Evolutionary conservation across 345 rosid species (phyloP).

Genomic region (Populus deltoides): DNA sequence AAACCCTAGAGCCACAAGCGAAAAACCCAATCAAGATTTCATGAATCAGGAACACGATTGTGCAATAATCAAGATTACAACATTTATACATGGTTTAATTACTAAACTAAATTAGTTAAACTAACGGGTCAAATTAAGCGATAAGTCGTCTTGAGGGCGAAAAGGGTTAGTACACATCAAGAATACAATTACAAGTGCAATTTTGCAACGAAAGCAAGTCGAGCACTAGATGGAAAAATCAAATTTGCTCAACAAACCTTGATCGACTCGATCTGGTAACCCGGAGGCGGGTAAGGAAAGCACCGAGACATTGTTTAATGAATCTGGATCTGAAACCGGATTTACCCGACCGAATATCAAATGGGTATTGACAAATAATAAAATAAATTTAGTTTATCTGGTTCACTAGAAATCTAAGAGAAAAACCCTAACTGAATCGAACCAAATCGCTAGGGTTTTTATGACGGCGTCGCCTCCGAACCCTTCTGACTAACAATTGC

Average conservation of each 20-base stretch:
- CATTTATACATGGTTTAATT: neutral
- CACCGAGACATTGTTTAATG: constrained; percentile 49
- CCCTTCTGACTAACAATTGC: neutral
- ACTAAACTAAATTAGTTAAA: neutral
- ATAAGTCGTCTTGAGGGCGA: neutral
- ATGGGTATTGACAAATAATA: neutral
- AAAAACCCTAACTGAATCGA: neutral
- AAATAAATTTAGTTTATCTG: neutral
- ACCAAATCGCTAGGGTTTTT: neutral
- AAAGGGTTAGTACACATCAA: neutral
- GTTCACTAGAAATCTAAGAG: neutral
- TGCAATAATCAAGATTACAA: neutral
- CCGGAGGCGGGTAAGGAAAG: constrained; percentile 45
- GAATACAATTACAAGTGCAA: neutral
- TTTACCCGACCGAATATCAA: neutral
- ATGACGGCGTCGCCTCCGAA: neutral
- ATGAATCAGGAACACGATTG: neutral
- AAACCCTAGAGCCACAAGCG: neutral
- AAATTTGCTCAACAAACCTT: constrained; percentile 64
- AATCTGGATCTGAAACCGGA: neutral
- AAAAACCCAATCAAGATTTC: neutral
- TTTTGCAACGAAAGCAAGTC: constrained; percentile 13
- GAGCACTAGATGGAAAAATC: constrained; percentile 40
- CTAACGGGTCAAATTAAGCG: neutral
- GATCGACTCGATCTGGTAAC: constrained; percentile 43